Conservation (phyloP, 805 yeast genomes). For the Blastobotrys robertii region DNA sequence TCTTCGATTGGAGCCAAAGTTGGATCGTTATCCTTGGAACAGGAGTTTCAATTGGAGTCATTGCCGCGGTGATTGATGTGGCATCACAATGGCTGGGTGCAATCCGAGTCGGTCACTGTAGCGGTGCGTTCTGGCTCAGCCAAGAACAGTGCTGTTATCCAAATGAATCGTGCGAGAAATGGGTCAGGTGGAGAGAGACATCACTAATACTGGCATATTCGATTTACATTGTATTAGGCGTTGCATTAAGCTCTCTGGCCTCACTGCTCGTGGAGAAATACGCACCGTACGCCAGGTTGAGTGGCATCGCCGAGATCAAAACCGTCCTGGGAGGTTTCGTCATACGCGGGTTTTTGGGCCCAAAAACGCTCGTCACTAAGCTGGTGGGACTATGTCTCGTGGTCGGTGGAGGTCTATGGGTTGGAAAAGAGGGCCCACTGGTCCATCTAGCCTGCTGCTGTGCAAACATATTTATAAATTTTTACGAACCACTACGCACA, state of each 20-base stretch:
- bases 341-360: conserved; percentile 42
- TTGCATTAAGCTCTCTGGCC: conserved; percentile 33
- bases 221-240: conserved; percentile 31
- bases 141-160: conserved; percentile 58
- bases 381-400: conserved; percentile 50
- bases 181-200: conserved; percentile 29
- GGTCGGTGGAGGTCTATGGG: conserved; percentile 70
- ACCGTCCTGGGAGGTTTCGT: conserved; percentile 57
- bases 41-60: conserved; percentile 64
- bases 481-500: conserved; percentile 23
- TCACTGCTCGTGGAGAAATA: conserved; percentile 24
- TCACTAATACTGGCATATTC: conserved; percentile 26
- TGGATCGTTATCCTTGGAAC: conserved; percentile 65
- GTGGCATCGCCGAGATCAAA: conserved; percentile 72
- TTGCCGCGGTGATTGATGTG: conserved; percentile 71
- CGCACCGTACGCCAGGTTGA: conserved; percentile 35
- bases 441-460: conserved; percentile 69
- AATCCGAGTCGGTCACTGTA: conserved; percentile 67
- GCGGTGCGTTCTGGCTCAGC: conserved; percentile 51
- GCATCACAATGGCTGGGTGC: conserved; percentile 75
- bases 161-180: conserved; percentile 30
- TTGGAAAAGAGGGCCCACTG: conserved; percentile 81
- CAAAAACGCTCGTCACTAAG: conserved; percentile 45
- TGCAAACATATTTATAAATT: conserved; percentile 31
- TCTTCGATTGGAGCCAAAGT: conserved; percentile 30